Evolutionary conservation across 1,284 basidiomycete genomes (phyloP).

Genomic region (Marasmius sp.): DNA sequence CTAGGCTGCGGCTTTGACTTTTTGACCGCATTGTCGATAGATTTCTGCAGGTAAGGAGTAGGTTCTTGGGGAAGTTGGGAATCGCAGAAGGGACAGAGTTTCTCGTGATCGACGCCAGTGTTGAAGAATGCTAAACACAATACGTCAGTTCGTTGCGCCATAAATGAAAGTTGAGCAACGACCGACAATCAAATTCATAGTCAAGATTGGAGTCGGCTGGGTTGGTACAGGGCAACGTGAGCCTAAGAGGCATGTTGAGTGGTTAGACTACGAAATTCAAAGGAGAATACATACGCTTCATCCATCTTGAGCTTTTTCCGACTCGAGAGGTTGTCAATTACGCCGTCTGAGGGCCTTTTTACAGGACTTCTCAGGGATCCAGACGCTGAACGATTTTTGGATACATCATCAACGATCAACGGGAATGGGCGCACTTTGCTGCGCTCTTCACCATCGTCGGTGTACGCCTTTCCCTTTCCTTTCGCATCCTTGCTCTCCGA

Average conservation of each 20-base stretch:
- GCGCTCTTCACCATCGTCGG: neutral
- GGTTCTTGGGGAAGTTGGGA: neutral
- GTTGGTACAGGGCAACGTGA: neutral
- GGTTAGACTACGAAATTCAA: neutral
- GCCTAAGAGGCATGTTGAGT: neutral
- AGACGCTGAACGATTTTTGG: neutral
- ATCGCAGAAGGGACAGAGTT: neutral
- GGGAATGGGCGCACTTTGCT: neutral
- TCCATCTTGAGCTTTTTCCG: neutral
- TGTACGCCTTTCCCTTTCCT: neutral
- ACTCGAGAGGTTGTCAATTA: neutral
- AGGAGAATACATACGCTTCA: neutral
- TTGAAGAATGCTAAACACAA: neutral
- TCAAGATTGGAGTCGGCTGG: neutral
- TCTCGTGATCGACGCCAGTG: neutral
- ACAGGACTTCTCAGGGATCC: neutral
- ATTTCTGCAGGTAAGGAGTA: neutral
- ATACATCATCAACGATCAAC: neutral
- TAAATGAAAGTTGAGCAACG: too few species aligned
- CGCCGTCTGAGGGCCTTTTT: neutral
- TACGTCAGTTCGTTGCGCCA: neutral
- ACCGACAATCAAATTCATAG: neutral
- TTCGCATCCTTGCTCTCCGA: neutral
- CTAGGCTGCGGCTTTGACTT: conserved; percentile 23
- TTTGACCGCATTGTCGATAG: neutral